phyloP scores from a whole-genome alignment of 352 stramenopile species.

The Bremia lactucae region DNA sequence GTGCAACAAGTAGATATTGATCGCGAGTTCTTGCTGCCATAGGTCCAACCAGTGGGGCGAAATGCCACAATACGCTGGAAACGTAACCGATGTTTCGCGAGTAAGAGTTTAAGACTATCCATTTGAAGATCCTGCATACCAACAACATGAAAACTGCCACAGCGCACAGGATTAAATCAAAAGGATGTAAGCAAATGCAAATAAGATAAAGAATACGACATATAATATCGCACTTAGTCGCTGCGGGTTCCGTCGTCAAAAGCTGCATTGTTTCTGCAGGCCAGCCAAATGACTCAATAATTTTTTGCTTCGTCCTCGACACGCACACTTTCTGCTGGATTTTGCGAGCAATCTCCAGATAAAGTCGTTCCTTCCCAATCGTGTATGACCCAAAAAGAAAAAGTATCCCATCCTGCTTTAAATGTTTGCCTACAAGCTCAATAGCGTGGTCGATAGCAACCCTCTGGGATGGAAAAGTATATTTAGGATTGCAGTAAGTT shows the following conservation, averaged over 20 bases:
- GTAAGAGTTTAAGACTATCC: conserved; percentile 67
- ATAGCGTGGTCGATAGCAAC: conserved; percentile 49
- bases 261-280: conserved; percentile 62
- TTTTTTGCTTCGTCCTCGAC: conserved; percentile 64
- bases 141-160: conserved; percentile 83
- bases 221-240: conserved; percentile 49
- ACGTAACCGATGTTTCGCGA: conserved; percentile 53
- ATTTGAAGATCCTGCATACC: conserved; percentile 90
- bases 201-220: neutral
- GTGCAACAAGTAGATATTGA: conserved; percentile 64
- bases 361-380: conserved; percentile 96
- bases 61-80: conserved; percentile 88
- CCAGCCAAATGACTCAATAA: conserved; percentile 86
- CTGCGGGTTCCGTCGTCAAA: conserved; percentile 74
- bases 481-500: conserved; percentile 93
- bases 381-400: conserved; percentile 95
- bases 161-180: conserved; percentile 1
- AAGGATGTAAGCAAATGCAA: conserved; percentile 1
- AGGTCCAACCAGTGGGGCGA: conserved; percentile 91
- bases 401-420: conserved; percentile 59
- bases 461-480: conserved; percentile 88
- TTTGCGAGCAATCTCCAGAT: conserved; percentile 86
- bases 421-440: conserved; percentile 42
- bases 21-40: conserved; percentile 34
- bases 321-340: conserved; percentile 68